Percentiles rank a stretch among this genome's conserved stretches.
Conservation (phyloP, 768 basidiomycete species). For the Russula abietina region DNA sequence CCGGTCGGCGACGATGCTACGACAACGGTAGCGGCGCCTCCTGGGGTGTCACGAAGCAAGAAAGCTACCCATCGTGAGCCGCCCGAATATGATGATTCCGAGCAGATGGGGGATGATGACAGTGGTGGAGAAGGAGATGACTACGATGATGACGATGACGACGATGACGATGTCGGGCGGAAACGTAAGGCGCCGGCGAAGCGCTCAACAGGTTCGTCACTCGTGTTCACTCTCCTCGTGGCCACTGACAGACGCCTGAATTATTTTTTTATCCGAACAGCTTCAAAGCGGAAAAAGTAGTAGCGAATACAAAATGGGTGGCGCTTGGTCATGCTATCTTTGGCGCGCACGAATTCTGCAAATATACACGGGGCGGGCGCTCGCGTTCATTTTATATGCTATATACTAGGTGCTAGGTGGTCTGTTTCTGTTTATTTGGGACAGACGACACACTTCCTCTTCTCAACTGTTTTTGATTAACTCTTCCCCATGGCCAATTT, state of each 20-base stretch:
- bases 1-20: constrained; percentile 31
- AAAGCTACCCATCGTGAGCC: not conserved
- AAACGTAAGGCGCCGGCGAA: constrained; percentile 45
- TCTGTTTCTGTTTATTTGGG: not conserved
- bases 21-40: not conserved
- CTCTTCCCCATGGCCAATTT: not conserved
- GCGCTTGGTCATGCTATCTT: not conserved
- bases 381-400: not conserved
- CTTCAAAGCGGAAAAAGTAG: constrained; percentile 38
- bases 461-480: not conserved
- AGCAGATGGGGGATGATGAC: constrained; percentile 17
- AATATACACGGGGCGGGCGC: not conserved
- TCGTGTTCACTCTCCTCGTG: not conserved
- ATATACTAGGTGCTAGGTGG: not conserved
- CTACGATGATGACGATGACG: not conserved
- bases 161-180: constrained; percentile 21
- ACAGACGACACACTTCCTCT: not conserved
- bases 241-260: not conserved
- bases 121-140: constrained; percentile 26
- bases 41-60: constrained; percentile 5
- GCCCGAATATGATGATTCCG: not conserved
- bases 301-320: not conserved
- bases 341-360: not conserved
- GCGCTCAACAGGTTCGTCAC: constrained; percentile 35
- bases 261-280: constrained; percentile 22